Evolutionary conservation across 306 rosid species (phyloP).

Genomic region (Echinosophora koreensis): DNA sequence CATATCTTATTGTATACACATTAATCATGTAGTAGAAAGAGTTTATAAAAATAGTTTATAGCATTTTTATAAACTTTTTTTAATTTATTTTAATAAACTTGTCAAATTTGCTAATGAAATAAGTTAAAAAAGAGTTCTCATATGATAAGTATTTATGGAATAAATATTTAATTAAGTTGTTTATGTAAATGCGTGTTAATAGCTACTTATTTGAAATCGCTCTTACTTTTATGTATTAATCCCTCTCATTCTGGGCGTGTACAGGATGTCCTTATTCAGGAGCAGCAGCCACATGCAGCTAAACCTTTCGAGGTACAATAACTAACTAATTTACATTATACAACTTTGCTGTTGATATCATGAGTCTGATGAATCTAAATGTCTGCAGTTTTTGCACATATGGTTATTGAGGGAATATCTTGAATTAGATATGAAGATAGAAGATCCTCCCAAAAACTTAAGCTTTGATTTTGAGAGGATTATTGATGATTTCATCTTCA

Average conservation of each 20-base stretch:
- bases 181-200: too few relatives aligned
- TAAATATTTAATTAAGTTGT: too few relatives aligned
- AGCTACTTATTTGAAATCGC: neutral
- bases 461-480: slow-evolving; percentile 57
- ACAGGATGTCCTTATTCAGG: slow-evolving; percentile 37
- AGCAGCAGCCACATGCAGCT: neutral
- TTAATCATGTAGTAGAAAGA: too few relatives aligned
- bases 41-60: too few relatives aligned
- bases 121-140: too few relatives aligned
- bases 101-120: too few relatives aligned
- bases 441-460: slow-evolving; percentile 49
- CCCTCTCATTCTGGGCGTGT: neutral
- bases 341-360: neutral
- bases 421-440: slow-evolving; percentile 58
- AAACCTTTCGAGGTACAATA: slow-evolving; percentile 56
- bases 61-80: too few relatives aligned
- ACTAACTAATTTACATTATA: neutral
- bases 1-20: too few relatives aligned
- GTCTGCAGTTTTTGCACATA: slow-evolving; percentile 61
- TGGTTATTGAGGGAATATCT: slow-evolving; percentile 72
- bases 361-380: slow-evolving; percentile 17
- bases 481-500: slow-evolving; percentile 69
- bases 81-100: too few relatives aligned
- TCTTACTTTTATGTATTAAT: neutral
- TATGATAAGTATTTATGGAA: too few relatives aligned